These are phyloP conservation scores for Inga oerstediana DNA, from an alignment of 306 rosid species.

Conservation along the genomic window DNA sequence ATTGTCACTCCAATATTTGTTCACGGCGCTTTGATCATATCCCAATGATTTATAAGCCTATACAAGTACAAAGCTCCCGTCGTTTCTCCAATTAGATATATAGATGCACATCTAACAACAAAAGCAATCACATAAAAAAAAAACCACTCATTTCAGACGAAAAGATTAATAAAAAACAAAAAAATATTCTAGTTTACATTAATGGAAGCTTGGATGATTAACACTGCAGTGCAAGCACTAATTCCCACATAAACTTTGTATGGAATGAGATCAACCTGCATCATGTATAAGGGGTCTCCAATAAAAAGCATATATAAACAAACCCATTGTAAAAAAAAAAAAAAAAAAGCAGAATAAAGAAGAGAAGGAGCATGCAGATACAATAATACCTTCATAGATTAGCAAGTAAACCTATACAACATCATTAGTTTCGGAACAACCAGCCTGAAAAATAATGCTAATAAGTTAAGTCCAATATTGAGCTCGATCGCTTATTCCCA, in stretches of 20 bases:
- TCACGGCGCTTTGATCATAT: no score
- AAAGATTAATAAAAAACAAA: no score
- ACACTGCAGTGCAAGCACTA: not conserved
- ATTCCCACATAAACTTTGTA: constrained; percentile 62
- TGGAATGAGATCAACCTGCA: constrained; percentile 74
- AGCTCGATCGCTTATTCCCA: not conserved
- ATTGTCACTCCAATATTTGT: no score
- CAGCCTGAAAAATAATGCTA: constrained; percentile 50
- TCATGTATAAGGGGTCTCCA: constrained; percentile 24
- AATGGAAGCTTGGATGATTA: no score
- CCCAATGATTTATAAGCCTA: no score
- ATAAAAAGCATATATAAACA: not conserved
- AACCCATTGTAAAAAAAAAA: not conserved
- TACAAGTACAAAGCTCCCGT: no score
- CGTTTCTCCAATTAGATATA: no score
- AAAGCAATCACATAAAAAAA: no score
- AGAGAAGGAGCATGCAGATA: constrained; percentile 59
- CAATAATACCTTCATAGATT: constrained; percentile 89
- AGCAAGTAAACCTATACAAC: constrained; percentile 84
- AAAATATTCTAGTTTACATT: no score
- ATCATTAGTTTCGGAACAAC: constrained; percentile 64
- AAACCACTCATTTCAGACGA: no score
- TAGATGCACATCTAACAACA: no score
- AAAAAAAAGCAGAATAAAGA: not conserved
- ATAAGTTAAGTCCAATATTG: constrained; percentile 25